These are phyloP conservation scores for Pseudonectria foliicola DNA, from an alignment of 2,329 filamentous ascomycete genomes.

Conservation along the genomic window DNA sequence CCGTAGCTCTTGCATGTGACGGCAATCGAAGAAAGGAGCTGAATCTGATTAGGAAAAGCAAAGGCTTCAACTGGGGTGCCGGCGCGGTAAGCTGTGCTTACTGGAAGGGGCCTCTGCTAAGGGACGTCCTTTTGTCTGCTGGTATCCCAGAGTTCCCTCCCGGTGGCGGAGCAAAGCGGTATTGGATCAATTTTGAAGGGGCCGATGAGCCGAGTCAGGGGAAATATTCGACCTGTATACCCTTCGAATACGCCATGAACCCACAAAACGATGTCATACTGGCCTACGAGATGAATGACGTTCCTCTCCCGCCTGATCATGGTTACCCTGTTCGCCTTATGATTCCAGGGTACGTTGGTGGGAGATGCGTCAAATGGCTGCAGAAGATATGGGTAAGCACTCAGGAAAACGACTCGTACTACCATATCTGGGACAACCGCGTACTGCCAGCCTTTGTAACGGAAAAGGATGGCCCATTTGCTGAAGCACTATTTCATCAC, in stretches of 20 bases:
- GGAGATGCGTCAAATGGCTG: constrained; percentile 41
- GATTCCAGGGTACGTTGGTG: constrained; percentile 37
- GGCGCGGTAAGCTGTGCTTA: constrained; percentile 41
- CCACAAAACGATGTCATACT: constrained; percentile 40
- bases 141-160: constrained; percentile 25
- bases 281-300: constrained; percentile 39
- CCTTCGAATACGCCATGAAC: constrained; percentile 42
- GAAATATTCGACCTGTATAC: constrained; percentile 41
- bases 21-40: constrained; percentile 45
- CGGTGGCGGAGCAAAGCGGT: constrained; percentile 1
- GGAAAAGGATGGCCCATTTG: constrained; percentile 40
- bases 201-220: constrained; percentile 39
- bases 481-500: constrained; percentile 38
- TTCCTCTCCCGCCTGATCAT: constrained; percentile 36
- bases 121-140: constrained; percentile 36
- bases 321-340: constrained; percentile 36
- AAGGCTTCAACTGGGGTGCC: constrained; percentile 41
- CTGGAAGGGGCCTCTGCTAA: constrained; percentile 40
- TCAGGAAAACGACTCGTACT: constrained; percentile 37
- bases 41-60: constrained; percentile 41
- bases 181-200: constrained; percentile 44
- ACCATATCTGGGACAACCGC: constrained; percentile 44
- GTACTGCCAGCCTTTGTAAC: constrained; percentile 44
- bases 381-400: constrained; percentile 33
- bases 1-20: constrained; percentile 40